Evolutionary conservation across 2,329 filamentous ascomycete genomes (phyloP).

Genomic region (Huntiella savannae): DNA sequence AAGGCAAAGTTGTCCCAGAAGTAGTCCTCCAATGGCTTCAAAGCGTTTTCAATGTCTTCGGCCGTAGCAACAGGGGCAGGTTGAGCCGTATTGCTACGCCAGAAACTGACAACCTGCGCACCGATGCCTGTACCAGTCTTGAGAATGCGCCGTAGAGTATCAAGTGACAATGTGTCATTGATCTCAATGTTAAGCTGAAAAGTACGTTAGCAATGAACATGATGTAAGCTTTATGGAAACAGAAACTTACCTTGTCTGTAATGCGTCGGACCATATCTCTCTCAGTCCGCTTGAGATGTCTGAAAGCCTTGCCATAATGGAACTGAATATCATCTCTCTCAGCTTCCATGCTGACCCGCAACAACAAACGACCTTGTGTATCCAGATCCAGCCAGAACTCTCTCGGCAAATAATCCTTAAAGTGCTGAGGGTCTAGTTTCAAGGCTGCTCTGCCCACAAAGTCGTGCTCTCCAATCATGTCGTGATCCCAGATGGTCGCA

Average conservation of each 20-base stretch:
- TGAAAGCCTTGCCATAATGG: constrained; percentile 93
- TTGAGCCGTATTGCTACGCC: constrained; percentile 37
- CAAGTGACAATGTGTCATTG: constrained; percentile 66
- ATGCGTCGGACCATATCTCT: constrained; percentile 96
- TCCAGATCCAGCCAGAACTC: constrained; percentile 98
- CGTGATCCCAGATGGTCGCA: constrained; percentile 95
- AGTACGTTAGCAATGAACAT: neutral
- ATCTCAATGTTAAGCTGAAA: constrained; percentile 75
- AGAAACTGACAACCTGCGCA: constrained; percentile 52
- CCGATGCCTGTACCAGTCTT: constrained; percentile 44
- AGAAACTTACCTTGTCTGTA: constrained; percentile 63
- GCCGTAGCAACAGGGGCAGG: constrained; percentile 39
- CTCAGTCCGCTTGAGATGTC: constrained; percentile 85
- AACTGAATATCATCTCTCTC: constrained; percentile 97
- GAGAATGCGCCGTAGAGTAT: constrained; percentile 57
- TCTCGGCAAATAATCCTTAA: constrained; percentile 83
- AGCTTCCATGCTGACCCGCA: constrained; percentile 95
- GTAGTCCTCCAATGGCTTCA: constrained; percentile 75
- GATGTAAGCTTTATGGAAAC: neutral
- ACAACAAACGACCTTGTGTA: constrained; percentile 73
- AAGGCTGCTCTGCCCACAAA: constrained; percentile 93
- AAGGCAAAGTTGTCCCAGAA: constrained; percentile 98
- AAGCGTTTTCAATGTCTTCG: constrained; percentile 57
- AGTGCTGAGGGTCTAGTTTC: constrained; percentile 94
- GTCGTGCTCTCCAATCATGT: constrained; percentile 91